Evolutionary conservation across 805 yeast species (phyloP), one percentile per base, ranked within the genome.

Genomic region (Yarrowia sp.): DNA sequence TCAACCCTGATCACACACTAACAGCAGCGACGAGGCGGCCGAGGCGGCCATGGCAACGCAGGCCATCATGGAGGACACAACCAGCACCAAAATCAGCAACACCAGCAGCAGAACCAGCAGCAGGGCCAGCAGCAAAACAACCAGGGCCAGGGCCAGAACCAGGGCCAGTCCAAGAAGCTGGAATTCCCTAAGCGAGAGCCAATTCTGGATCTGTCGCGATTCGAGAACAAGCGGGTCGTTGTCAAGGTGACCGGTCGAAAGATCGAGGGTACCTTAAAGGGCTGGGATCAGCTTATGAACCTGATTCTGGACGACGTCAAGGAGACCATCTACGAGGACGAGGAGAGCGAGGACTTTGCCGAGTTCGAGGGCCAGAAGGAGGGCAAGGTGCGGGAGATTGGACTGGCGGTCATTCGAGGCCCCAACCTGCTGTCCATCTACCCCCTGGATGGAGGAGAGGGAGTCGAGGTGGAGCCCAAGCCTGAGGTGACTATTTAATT

Each of bases 211-310:
- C 81, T 95, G 69, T 85, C 87, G 70, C 89, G 86, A 74, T 91
- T 90, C 76, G 85, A 86, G 73, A 96, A 91, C 75, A 82, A 88
- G 72, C 77, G 82, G 71, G 86, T 94, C 47, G 84, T 88, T 73
- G 94, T 93, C 66, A 88, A 90, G 73, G 86, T 95, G 75, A 84
- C 87, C 71, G 96, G 97, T 13, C 86, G 98, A 74, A 87, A 87
- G 72, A 86, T 90, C n/a, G 81, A 82, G 17, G 99, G 99, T 42
- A 79, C 81, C 0, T 83, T 94, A 72, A 91, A 90, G 72, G 98
- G 98, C 40, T 92, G 90, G 77, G 99, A 95, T 77, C 97, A 93
- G 77, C 89, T 92, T 74, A 92, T 94, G 97, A 95, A 95, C 75
- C 81, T 87, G 49, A 89, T 87, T 14, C 78, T 87, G 56, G 89